Evolutionary conservation across 2,329 filamentous ascomycete species (phyloP), one percentile per base, ranked within the genome.

Genomic region (Scytalidium sp.): DNA sequence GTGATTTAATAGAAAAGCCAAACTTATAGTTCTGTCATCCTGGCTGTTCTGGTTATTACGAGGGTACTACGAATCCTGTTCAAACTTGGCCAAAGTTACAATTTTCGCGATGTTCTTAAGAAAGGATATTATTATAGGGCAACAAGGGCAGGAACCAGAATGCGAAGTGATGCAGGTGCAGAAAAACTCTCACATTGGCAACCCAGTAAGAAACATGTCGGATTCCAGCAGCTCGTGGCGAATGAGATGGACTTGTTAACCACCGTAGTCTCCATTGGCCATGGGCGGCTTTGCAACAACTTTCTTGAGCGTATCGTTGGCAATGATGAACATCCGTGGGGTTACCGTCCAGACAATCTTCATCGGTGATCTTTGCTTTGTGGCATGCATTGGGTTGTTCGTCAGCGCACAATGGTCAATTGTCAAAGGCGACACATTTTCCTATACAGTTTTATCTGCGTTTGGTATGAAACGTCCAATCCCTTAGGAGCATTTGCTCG

Each of bases 351-450:
- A 69, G 1, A 80, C 79, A 47, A 74, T 76, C 2, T 80, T 74
- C 54, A 70, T 81, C 29, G 78, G 69, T 3, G 78, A 80, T 52
- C 78, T 80, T 64, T 80, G 79, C 64, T 79, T 78, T 52, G 56
- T 66, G 17, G 65, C 67, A 8, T 75, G 72, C 0, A 70, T 81
- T 45, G 77, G 76, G 0, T 69, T 82, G 52, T 66, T 81, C 0
- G 65, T 82, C 1, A 75, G 76, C 1, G 78, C 79, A 4, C 76
- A 81, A 55, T 81, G 78, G 78, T 76, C 80, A 56, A 60, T 81
- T 0, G 70, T 74, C 0, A 64, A 72, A 10, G 78, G 78, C 0
- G 80, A 81, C 46, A 73, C 71, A 0, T 79, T 78, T 49, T 70
- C 70, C 0, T 81, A 81, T 49, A 80, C 76, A 0, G 74, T 79